Base-by-base conservation (phyloP, 495 filamentous ascomycete genomes). In the Penicillium paradoxum region DNA sequence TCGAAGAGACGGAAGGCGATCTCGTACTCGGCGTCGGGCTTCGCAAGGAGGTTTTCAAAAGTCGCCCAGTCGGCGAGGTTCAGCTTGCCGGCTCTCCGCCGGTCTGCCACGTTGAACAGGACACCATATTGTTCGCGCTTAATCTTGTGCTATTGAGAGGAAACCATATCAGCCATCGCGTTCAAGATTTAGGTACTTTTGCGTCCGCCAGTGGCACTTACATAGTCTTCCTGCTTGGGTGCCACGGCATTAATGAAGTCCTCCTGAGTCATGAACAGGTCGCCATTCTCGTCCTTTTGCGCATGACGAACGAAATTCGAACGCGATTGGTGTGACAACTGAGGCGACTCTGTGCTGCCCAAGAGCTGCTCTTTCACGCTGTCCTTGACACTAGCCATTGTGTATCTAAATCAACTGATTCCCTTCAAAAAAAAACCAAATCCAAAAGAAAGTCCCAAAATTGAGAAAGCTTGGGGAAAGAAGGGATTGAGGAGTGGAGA, bases 1-100 rank as follows among this genome's bases (percentile, higher is more conserved):
- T 97, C 93, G 71, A 98, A 98, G 24, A 97, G 79, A 51, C 95
- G 88, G 73, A 97, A 98, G 4, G 91, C 92, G 57, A 98, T 97
- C 72, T 98, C 91, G 67, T 98, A 98, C 69, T 98, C 95, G 62
- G 93, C 95, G 57, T 97, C 93, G 55, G 93, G 90, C 67, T 96
- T 97, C 45, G 80, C 79, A 32, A 98, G 83, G 49, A 98, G 82
- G 73, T 96, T 92, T 70, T 96, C 87, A 67, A 97, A 98, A 40
- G 85, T 86, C 13, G 78, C 83, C 91, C 91, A 98, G 70, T 98
- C 93, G 54, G 82, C 77, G 24, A 98, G 69, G 54, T 67, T 88
- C 29, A 98, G 74, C 59, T 80, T 84, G 49, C 90, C 90, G 19
- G 72, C 72, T 46, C 76, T 81, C 39, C 79, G 79, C 45, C 88